phyloP scores from a whole-genome alignment of 2,329 filamentous ascomycete species.

The Aspergillaceae sp. region DNA sequence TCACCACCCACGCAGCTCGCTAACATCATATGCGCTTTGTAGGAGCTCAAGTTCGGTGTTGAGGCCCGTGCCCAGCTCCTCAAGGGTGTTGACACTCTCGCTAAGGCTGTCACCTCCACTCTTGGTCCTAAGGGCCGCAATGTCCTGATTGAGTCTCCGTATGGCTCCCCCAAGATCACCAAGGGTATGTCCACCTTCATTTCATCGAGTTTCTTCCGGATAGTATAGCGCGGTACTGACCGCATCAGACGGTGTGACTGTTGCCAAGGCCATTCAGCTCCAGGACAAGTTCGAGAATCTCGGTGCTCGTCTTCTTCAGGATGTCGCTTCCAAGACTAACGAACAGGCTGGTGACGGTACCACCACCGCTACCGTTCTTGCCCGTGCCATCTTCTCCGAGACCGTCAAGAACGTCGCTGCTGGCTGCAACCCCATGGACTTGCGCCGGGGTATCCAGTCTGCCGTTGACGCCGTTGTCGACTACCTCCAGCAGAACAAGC shows the following conservation, averaged over 20 bases:
- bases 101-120: slow-evolving; percentile 91
- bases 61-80: slow-evolving; percentile 84
- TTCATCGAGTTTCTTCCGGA: not conserved
- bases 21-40: slow-evolving; percentile 18
- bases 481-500: slow-evolving; percentile 91
- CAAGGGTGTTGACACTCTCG: slow-evolving; percentile 90
- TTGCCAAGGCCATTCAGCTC: slow-evolving; percentile 79
- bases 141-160: slow-evolving; percentile 96
- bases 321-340: slow-evolving; percentile 99
- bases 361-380: slow-evolving; percentile 93
- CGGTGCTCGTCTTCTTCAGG: slow-evolving; percentile 89
- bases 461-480: slow-evolving; percentile 92
- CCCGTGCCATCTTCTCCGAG: slow-evolving; percentile 97
- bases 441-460: slow-evolving; percentile 92
- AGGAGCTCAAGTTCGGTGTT: slow-evolving; percentile 98
- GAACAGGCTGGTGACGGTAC: slow-evolving; percentile 98
- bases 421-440: slow-evolving; percentile 99
- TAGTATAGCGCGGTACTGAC: slow-evolving; percentile 13
- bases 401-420: slow-evolving; percentile 99
- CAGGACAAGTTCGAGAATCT: slow-evolving; percentile 99
- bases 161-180: slow-evolving; percentile 98
- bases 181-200: slow-evolving; percentile 61
- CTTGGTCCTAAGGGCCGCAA: slow-evolving; percentile 97
- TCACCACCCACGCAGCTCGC: slow-evolving; percentile 12
- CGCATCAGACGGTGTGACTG: slow-evolving; percentile 68